phyloP scores from a whole-genome alignment of 2,329 filamentous ascomycete species.

The Volutella citrinella region DNA sequence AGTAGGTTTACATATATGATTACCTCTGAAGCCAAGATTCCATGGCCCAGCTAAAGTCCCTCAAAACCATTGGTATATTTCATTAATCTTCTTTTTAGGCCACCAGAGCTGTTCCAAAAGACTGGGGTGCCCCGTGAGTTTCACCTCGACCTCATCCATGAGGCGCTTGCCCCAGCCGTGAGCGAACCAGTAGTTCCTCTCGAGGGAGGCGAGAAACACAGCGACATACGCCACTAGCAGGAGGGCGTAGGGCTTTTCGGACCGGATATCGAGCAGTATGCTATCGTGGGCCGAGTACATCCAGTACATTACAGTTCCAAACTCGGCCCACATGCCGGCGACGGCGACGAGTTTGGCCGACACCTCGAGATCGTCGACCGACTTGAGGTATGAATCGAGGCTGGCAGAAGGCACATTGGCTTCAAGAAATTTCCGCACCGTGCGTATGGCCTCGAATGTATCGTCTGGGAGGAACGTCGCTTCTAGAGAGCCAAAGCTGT shows the following conservation, averaged over 20 bases:
- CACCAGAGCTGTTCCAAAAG: slow-evolving; percentile 20
- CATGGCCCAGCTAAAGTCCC: neutral
- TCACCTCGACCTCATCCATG: slow-evolving; percentile 18
- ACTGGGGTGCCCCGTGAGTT: slow-evolving; percentile 12
- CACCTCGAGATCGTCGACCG: slow-evolving; percentile 16
- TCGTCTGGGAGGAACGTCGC: slow-evolving; percentile 17
- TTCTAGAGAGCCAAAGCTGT: slow-evolving; percentile 17
- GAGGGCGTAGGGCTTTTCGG: slow-evolving; percentile 21
- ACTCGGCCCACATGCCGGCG: slow-evolving; percentile 22
- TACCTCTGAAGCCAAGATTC: neutral
- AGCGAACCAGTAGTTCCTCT: slow-evolving; percentile 25
- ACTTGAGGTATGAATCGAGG: slow-evolving; percentile 15
- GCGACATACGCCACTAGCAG: slow-evolving; percentile 25
- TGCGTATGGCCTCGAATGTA: slow-evolving; percentile 17
- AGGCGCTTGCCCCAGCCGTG: slow-evolving; percentile 23
- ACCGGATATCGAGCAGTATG: slow-evolving; percentile 24
- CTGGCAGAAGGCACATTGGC: slow-evolving; percentile 17
- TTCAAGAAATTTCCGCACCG: slow-evolving; percentile 19
- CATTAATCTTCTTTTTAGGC: slow-evolving; percentile 18
- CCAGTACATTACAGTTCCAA: slow-evolving; percentile 21
- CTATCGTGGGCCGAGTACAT: slow-evolving; percentile 23
- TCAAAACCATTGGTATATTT: slow-evolving; percentile 8
- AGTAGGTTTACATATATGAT: too few relatives aligned
- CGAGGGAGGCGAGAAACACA: slow-evolving; percentile 21
- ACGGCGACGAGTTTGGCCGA: slow-evolving; percentile 16